Base-by-base conservation (phyloP, 306 rosid genomes). In the Senna tora region DNA sequence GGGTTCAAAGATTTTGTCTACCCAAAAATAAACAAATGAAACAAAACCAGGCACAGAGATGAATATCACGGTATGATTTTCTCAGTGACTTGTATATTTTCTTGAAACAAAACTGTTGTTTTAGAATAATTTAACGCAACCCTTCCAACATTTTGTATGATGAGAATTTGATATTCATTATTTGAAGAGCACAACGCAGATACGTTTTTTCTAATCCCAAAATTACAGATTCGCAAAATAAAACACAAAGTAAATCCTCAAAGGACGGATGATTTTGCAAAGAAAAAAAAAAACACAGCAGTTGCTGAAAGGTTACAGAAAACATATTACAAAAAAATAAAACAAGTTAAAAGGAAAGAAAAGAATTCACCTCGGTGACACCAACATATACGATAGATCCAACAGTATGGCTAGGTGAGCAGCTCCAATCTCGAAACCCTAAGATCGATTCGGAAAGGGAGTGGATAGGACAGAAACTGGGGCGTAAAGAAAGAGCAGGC, bases 301-400 rank as follows among this genome's bases (percentile, higher is more conserved):
- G 30, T 25, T 25, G 39, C 39, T 36, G 39, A 36, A 36, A 1
- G 1, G 19, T 17, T 1, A 61, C 13, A 22, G 47, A 61, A 61
- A 36, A 16, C 4, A 5, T 36, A 34, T 8, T 9, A 59, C 10
- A 61, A 19, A 38, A 17, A 17, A 36, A 7, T 11, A 43, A 43
- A 43, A 10, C n/a, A 11, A 33, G 65, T 8, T 34, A 7, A 9
- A 13, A 6, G 2, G 21, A 16, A 53, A 5, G 58, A 54, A 9
- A n/a, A 36, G 42, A 0, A 67, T 36, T 7, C 65, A 89, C 95
- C 95, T 80, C 91, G 43, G 74, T 73, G 53, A 89, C 91, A 50
- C 82, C 88, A 46, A 68, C 33, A 33, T 72, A 76, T 47, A 41
- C 73, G 63, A 71, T 65, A 80, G 75, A 82, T 56, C 69, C 67